Evolutionary conservation across 2,329 filamentous ascomycete species (phyloP).

Genomic region (Rosellinia necatrix): DNA sequence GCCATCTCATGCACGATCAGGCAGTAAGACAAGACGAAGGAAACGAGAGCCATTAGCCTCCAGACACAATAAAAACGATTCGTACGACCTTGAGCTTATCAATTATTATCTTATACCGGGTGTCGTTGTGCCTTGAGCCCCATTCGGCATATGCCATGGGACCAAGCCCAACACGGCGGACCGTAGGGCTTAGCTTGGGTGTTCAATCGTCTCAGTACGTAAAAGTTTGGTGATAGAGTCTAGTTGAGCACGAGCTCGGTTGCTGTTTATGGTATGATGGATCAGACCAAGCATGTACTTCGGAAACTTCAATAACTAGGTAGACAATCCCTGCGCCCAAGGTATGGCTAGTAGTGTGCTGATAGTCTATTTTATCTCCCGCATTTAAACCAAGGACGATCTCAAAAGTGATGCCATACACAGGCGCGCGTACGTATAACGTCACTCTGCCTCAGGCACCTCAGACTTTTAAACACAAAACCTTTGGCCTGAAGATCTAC

Average conservation of each 20-base stretch:
- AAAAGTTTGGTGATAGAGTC: constrained; percentile 30
- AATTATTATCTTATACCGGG: neutral
- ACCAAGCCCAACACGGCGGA: constrained; percentile 24
- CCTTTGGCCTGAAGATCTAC: too few relatives aligned
- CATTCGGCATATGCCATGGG: constrained; percentile 23
- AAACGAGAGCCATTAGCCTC: neutral
- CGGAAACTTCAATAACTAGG: too few relatives aligned
- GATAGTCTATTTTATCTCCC: too few relatives aligned
- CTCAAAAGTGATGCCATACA: too few relatives aligned
- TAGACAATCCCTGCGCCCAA: constrained; percentile 9
- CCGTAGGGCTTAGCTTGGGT: constrained; percentile 30
- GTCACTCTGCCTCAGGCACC: too few relatives aligned
- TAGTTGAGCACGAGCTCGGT: constrained; percentile 23
- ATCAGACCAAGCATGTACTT: constrained; percentile 3
- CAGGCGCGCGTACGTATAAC: too few relatives aligned
- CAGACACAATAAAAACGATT: neutral
- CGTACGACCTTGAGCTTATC: constrained; percentile 3
- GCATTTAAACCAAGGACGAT: too few relatives aligned
- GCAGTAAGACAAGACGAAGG: neutral
- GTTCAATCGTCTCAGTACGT: constrained; percentile 26
- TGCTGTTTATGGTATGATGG: constrained; percentile 21
- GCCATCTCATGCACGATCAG: neutral
- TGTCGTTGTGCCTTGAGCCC: constrained; percentile 11
- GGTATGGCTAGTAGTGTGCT: neutral
- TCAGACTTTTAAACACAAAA: too few relatives aligned